These are phyloP conservation scores for Phenoliferia sp. DNA, from an alignment of 1,284 basidiomycete genomes.

Conservation along the genomic window DNA sequence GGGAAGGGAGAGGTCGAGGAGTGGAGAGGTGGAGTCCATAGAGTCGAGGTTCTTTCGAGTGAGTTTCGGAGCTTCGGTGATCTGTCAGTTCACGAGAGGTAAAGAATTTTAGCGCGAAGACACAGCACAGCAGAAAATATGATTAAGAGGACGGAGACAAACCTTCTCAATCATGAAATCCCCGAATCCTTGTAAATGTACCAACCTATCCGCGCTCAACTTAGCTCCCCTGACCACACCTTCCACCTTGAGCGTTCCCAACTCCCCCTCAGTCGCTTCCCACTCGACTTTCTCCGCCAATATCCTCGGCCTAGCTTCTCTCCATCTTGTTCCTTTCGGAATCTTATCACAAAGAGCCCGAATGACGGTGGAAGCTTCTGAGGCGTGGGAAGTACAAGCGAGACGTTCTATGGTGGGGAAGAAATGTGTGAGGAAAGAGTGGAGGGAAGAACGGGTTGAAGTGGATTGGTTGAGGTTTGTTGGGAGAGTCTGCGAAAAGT, in stretches of 20 bases:
- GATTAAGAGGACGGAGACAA: background rate
- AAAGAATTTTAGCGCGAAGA: background rate
- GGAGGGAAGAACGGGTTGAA: conserved; percentile 71
- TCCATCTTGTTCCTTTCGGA: conserved; percentile 64
- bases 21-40: conserved; percentile 52
- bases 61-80: conserved; percentile 15
- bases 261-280: conserved; percentile 28
- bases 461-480: conserved; percentile 20
- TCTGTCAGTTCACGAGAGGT: background rate
- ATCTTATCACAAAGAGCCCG: conserved; percentile 72
- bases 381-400: conserved; percentile 49
- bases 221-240: conserved; percentile 76
- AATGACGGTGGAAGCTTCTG: conserved; percentile 65
- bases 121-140: background rate
- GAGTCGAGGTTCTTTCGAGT: conserved; percentile 9
- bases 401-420: conserved; percentile 70
- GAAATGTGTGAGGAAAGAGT: conserved; percentile 93
- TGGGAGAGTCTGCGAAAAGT: conserved; percentile 50
- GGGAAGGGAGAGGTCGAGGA: conserved; percentile 39
- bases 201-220: conserved; percentile 76
- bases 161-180: conserved; percentile 84
- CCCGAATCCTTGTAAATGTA: conserved; percentile 83
- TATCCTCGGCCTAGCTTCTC: conserved; percentile 73
- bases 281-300: conserved; percentile 59
- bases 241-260: conserved; percentile 61